A percentile compares a stretch with the other conserved stretches of the same genome.
phyloP scores from a whole-genome alignment of 2,329 filamentous ascomycete species.

The Xylaria sp. region DNA sequence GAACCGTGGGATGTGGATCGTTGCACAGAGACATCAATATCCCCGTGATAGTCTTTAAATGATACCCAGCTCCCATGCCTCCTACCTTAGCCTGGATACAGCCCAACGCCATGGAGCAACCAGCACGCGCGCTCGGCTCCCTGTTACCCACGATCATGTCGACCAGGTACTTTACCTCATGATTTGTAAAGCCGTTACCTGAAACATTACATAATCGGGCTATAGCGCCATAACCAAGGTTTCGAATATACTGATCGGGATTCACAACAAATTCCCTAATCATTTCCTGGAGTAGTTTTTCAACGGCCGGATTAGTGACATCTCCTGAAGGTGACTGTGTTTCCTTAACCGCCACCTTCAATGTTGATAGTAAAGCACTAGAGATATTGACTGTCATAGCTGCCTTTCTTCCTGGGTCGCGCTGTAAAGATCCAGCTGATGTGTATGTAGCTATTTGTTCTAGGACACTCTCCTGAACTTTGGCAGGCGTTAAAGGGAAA shows the following conservation, averaged over 20 bases:
- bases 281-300: slow-evolving; percentile 84
- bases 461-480: slow-evolving; percentile 94
- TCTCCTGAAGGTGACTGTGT: slow-evolving; percentile 77
- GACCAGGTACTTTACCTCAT: slow-evolving; percentile 89
- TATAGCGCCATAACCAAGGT: slow-evolving; percentile 83
- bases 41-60: slow-evolving; percentile 96
- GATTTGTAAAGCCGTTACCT: slow-evolving; percentile 88
- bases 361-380: slow-evolving; percentile 78
- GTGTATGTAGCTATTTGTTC: slow-evolving; percentile 93
- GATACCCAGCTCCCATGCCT: slow-evolving; percentile 95
- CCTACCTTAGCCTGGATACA: slow-evolving; percentile 95
- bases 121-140: slow-evolving; percentile 91
- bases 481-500: slow-evolving; percentile 86
- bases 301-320: slow-evolving; percentile 77
- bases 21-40: slow-evolving; percentile 98
- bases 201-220: slow-evolving; percentile 85
- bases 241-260: slow-evolving; percentile 85
- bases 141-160: slow-evolving; percentile 95
- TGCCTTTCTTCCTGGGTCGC: slow-evolving; percentile 87
- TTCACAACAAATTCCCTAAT: slow-evolving; percentile 78
- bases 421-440: slow-evolving; percentile 80
- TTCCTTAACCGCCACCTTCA: slow-evolving; percentile 87
- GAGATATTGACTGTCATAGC: slow-evolving; percentile 93
- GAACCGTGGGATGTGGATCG: slow-evolving; percentile 92
- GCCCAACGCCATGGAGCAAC: slow-evolving; percentile 92